Evolutionary conservation across 2,329 filamentous ascomycete species (phyloP).

Genomic region (Sporothrix dimorphospora): DNA sequence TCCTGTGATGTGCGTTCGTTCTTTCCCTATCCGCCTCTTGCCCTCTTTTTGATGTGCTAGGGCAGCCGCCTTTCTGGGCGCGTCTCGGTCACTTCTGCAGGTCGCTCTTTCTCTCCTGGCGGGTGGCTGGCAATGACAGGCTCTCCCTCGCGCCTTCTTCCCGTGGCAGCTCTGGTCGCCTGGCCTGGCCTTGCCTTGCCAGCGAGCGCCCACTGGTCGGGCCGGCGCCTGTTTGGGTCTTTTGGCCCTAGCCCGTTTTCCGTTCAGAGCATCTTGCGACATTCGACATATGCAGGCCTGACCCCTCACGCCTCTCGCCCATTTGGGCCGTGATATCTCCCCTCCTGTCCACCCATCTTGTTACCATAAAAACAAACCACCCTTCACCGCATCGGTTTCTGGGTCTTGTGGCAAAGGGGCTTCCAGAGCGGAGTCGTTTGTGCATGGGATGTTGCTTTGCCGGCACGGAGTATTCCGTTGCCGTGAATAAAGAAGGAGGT

Average conservation of each 20-base stretch:
- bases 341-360: background rate
- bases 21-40: background rate
- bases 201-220: background rate
- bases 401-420: conserved; percentile 2
- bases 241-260: background rate
- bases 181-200: background rate
- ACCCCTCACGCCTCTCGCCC: background rate
- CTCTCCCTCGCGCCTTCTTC: background rate
- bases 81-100: background rate
- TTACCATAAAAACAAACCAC: background rate
- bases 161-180: background rate
- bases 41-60: background rate
- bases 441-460: background rate
- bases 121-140: conserved; percentile 1
- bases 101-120: background rate
- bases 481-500: background rate
- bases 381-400: conserved; percentile 9
- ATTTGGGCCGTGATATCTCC: background rate
- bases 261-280: background rate
- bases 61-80: background rate
- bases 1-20: background rate
- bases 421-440: background rate
- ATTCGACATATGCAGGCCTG: background rate
- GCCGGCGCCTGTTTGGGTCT: background rate
- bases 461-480: conserved; percentile 8